Percentiles rank a stretch among this genome's conserved stretches.
These are phyloP conservation scores for Coemansia sp. DNA, from an alignment of 192 early-diverging fungal genomes.

Conservation along the genomic window DNA sequence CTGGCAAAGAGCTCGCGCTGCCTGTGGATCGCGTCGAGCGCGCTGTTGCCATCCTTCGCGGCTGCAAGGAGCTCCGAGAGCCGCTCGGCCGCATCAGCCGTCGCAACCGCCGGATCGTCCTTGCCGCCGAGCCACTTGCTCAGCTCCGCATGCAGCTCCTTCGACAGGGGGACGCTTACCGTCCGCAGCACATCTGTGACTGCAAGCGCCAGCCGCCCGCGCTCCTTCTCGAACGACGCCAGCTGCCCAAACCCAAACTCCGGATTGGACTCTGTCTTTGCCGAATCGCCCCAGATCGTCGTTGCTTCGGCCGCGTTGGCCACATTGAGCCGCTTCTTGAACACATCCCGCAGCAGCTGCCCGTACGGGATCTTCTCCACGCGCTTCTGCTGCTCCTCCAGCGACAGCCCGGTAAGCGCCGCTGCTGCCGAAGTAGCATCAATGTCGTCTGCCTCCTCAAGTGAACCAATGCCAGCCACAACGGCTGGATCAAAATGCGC, in stretches of 20 bases:
- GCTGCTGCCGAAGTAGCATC: background rate
- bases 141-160: constrained; percentile 62
- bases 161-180: constrained; percentile 52
- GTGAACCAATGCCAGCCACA: constrained; percentile 22
- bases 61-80: constrained; percentile 53
- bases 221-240: constrained; percentile 67
- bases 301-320: constrained; percentile 73
- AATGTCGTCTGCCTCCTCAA: constrained; percentile 9
- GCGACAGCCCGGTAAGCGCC: constrained; percentile 27
- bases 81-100: constrained; percentile 55
- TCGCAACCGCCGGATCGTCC: constrained; percentile 60
- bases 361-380: constrained; percentile 79
- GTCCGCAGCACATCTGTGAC: constrained; percentile 65
- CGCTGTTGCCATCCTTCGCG: constrained; percentile 22
- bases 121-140: constrained; percentile 68
- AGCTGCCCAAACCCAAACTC: constrained; percentile 89
- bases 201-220: constrained; percentile 64
- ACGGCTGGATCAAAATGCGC: constrained; percentile 47
- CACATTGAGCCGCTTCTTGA: constrained; percentile 72
- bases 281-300: constrained; percentile 72
- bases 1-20: constrained; percentile 51
- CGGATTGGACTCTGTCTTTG: constrained; percentile 63
- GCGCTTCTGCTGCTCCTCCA: constrained; percentile 38
- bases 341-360: constrained; percentile 79
- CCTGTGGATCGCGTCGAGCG: constrained; percentile 27